Conservation (phyloP, 2,329 filamentous ascomycete species). For the Leptographium flavum region DNA sequence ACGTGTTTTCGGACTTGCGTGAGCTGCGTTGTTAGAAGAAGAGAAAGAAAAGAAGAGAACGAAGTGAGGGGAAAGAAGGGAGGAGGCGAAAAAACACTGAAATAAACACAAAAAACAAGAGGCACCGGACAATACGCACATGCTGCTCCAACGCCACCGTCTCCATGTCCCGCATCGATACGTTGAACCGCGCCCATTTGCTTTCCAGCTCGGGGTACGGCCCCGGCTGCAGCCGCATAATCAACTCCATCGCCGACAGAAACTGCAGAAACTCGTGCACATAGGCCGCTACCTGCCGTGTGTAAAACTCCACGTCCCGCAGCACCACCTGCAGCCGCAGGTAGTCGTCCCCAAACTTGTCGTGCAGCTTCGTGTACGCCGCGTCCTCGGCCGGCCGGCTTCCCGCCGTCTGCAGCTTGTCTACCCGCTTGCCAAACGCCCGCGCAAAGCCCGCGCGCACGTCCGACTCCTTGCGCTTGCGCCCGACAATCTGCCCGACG, state of each 20-base stretch:
- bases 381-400: conserved; percentile 58
- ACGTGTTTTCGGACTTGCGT: conserved; percentile 63
- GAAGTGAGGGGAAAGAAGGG: too few species aligned
- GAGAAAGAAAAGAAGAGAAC: too few species aligned
- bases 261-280: conserved; percentile 72
- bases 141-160: conserved; percentile 62
- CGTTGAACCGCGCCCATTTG: conserved; percentile 86
- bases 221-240: conserved; percentile 58
- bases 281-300: conserved; percentile 64
- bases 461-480: conserved; percentile 80
- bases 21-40: too few species aligned
- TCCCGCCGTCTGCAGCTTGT: conserved; percentile 60
- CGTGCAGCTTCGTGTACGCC: conserved; percentile 65
- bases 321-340: conserved; percentile 84
- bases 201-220: conserved; percentile 75
- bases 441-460: conserved; percentile 73
- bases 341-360: conserved; percentile 85
- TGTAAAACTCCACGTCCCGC: conserved; percentile 86
- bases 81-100: conserved; percentile 11
- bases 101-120: not conserved
- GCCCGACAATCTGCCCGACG: conserved; percentile 73
- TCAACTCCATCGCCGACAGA: conserved; percentile 67
- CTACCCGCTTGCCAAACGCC: conserved; percentile 76
- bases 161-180: conserved; percentile 74
- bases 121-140: not conserved